Percentiles rank a stretch among this genome's conserved stretches.
Conservation (phyloP, 140 eudicot genomes). For the Stevia rebaudiana region DNA sequence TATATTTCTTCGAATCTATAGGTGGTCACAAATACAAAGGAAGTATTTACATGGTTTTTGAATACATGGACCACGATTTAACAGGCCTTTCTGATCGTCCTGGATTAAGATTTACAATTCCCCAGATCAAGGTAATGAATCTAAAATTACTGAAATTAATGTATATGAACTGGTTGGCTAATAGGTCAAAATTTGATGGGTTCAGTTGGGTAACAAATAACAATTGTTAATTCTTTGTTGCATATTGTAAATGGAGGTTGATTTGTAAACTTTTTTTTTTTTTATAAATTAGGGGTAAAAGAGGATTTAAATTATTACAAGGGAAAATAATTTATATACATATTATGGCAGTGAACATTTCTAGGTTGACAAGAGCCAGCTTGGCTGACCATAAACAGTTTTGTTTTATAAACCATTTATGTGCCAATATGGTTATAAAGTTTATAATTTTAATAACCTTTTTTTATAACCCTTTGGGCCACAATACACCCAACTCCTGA, state of each 20-base stretch:
- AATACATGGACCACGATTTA: constrained; percentile 74
- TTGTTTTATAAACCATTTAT: neutral
- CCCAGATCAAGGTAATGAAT: constrained; percentile 56
- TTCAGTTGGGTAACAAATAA: neutral
- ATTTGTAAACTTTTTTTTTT: neutral
- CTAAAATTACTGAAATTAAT: neutral
- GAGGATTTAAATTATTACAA: no score
- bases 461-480: no score
- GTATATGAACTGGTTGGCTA: neutral
- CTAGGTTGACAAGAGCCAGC: neutral
- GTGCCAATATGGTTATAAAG: neutral
- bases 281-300: neutral
- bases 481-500: constrained; percentile 9
- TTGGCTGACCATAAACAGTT: neutral
- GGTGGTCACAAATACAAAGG: constrained; percentile 61
- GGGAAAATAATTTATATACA: no score
- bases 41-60: constrained; percentile 67
- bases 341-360: neutral
- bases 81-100: constrained; percentile 70
- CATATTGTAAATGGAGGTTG: neutral
- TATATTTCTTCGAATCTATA: constrained; percentile 22
- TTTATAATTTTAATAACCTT: neutral
- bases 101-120: constrained; percentile 52
- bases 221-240: neutral
- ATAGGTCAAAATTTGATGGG: neutral